Percentiles rank a stretch among this genome's conserved stretches.
phyloP scores from a whole-genome alignment of 768 basidiomycete species.

The Ramaria rubella region DNA sequence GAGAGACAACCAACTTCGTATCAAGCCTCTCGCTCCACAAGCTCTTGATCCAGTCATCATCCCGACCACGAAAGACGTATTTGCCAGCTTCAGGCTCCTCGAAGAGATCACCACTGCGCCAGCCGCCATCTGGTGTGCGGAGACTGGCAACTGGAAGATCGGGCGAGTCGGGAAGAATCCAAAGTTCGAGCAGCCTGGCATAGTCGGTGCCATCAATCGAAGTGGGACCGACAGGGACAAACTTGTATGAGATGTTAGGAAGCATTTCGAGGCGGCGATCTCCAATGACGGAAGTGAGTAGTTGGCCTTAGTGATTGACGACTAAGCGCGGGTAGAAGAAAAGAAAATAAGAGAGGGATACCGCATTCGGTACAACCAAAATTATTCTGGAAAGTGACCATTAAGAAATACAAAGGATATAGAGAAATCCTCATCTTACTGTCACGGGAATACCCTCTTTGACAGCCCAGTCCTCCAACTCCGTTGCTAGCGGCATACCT shows the following conservation, averaged over 20 bases:
- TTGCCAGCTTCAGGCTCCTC: constrained; percentile 20
- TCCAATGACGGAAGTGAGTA: constrained; percentile 2
- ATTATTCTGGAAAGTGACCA: constrained; percentile 44
- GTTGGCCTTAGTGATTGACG: not conserved
- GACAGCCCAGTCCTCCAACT: constrained; percentile 69
- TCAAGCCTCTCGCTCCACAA: constrained; percentile 19
- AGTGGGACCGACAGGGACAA: constrained; percentile 3
- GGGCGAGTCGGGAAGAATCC: constrained; percentile 47
- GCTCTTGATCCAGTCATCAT: constrained; percentile 25
- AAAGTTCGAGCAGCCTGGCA: constrained; percentile 58
- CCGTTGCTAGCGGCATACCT: constrained; percentile 55
- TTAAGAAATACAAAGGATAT: constrained; percentile 11
- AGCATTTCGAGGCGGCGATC: constrained; percentile 1
- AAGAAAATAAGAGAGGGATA: constrained; percentile 45
- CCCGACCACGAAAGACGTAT: constrained; percentile 23
- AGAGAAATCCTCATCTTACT: constrained; percentile 33
- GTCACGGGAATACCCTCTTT: constrained; percentile 55
- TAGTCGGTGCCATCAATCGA: constrained; percentile 50
- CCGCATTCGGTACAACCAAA: constrained; percentile 82
- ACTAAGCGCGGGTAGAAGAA: not conserved
- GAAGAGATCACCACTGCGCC: constrained; percentile 20
- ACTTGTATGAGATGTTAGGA: constrained; percentile 2
- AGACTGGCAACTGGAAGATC: constrained; percentile 3
- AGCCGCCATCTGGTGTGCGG: constrained; percentile 1
- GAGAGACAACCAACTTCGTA: constrained; percentile 17